Evolutionary conservation across 805 yeast species (phyloP), one percentile per base, ranked within the genome.

Genomic region (Dipodascopsis uninucleata): DNA sequence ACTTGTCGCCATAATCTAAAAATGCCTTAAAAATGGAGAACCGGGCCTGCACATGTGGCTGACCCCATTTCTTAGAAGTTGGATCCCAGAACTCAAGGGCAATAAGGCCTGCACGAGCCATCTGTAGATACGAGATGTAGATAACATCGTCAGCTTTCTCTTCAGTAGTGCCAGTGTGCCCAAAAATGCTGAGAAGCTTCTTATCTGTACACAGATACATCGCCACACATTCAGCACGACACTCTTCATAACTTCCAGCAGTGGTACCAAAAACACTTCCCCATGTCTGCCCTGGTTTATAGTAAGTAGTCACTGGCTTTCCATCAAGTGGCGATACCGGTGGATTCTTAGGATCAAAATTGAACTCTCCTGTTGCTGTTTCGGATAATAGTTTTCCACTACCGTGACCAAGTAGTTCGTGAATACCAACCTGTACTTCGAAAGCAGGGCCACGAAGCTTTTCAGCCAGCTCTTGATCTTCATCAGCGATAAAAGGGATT

Each of bases 351-450:
- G 65, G 69, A 64, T 86, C 88, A 60, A 85, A 87, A 65, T 87
- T 87, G 72, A 74, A 87, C 20, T 69, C 63, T 8, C 83, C 83
- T 38, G 78, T 77, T 14, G 72, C 72, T 50, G 74, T 74, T 58
- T 81, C 79, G 57, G 71, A 64, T 56, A 87, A 69, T 47, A 87
- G 71, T 65, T 86, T 87, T 39, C 96, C 96, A 3, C 93, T 78
- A 31, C 96, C 96, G 61, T 87, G 96, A 12, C 96, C 96, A 52
- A 87, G 72, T 53, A 87, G 71, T 66, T 87, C 96, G 66, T 87
- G 96, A 58, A 87, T 82, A 43, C 96, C 96, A 39, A 87, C 96
- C 67, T 87, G 95, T 34, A 87, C 93, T 65, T 87, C 96, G 63
- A 87, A 87, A 0, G 95, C 82, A 37, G 83, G 89, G 36, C 78